Conservation (phyloP, 768 basidiomycete genomes). For the Cystobasidium tubakii region DNA sequence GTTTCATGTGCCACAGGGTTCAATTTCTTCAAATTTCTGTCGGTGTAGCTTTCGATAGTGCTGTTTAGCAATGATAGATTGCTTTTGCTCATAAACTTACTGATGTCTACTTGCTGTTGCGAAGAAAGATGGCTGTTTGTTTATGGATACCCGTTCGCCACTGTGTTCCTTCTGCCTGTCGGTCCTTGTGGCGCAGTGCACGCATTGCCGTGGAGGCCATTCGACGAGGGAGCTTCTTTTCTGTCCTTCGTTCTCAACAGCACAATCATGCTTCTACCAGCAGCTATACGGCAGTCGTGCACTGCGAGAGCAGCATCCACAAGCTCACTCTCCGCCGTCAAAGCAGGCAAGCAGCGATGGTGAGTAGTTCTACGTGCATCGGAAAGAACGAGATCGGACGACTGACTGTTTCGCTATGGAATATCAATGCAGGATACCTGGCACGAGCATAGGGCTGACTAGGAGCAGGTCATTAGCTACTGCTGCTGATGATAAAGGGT, state of each 20-base stretch:
- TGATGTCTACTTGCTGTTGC: too few species aligned
- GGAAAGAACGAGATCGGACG: background rate
- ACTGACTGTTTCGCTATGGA: background rate
- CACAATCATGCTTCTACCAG: background rate
- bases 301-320: background rate
- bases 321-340: background rate
- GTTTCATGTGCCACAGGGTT: too few species aligned
- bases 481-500: conserved; percentile 18
- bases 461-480: background rate
- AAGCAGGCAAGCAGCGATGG: conserved; percentile 21
- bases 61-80: too few species aligned
- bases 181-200: too few species aligned
- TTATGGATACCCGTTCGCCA: too few species aligned
- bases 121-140: too few species aligned
- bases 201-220: too few species aligned
- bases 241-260: background rate
- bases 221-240: too few species aligned
- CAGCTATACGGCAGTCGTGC: background rate
- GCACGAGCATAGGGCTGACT: background rate
- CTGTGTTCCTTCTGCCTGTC: too few species aligned
- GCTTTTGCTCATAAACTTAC: too few species aligned
- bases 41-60: too few species aligned
- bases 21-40: too few species aligned
- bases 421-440: background rate
- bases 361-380: background rate